Evolutionary conservation across 805 yeast genomes (phyloP).

Genomic region (Priceomyces haplophilus): DNA sequence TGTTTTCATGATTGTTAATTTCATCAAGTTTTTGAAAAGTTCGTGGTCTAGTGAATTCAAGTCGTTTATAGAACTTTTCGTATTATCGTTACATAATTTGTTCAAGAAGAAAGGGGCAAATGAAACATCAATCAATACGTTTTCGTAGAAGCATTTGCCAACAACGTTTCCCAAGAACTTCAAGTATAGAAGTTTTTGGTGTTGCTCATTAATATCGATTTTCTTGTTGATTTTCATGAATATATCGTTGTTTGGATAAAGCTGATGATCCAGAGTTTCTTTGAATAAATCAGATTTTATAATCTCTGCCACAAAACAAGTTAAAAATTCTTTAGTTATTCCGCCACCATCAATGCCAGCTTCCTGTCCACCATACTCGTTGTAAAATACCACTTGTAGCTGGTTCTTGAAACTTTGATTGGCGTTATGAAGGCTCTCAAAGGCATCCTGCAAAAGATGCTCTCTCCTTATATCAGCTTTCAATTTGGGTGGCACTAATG

Average conservation of each 20-base stretch:
- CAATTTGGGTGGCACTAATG: constrained; percentile 20
- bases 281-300: constrained; percentile 46
- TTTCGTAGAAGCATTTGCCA: constrained; percentile 87
- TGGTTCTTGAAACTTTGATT: constrained; percentile 58
- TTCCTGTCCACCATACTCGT: constrained; percentile 70
- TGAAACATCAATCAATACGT: constrained; percentile 72
- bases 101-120: constrained; percentile 84
- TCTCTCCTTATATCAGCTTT: constrained; percentile 66
- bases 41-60: constrained; percentile 66
- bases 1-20: constrained; percentile 53
- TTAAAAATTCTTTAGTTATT: constrained; percentile 83
- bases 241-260: constrained; percentile 71
- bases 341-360: constrained; percentile 98
- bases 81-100: constrained; percentile 53
- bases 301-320: constrained; percentile 66
- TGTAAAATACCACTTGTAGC: constrained; percentile 63
- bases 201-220: constrained; percentile 28
- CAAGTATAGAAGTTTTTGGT: constrained; percentile 28
- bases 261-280: constrained; percentile 49
- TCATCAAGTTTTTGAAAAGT: constrained; percentile 61
- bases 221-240: constrained; percentile 30
- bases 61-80: constrained; percentile 73
- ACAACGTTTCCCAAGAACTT: constrained; percentile 77
- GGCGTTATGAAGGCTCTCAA: constrained; percentile 46
- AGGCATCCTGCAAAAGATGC: constrained; percentile 72